Conservation (phyloP, 371 early-diverging fungal genomes). For the Rhizopus sp. region DNA sequence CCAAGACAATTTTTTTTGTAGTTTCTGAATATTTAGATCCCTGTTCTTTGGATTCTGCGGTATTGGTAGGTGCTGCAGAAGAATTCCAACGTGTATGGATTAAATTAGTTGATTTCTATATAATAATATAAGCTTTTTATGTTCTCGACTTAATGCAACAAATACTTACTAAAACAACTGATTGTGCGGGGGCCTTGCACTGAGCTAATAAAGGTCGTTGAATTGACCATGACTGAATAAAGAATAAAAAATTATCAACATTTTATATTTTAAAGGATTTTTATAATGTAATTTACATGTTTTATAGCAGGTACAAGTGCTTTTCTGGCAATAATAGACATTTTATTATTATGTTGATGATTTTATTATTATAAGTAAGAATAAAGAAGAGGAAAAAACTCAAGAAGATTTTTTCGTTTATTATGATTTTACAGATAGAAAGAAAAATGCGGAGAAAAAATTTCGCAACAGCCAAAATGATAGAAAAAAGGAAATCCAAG, state of each 20-base stretch:
- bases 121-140: too few relatives aligned
- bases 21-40: slow-evolving; percentile 42
- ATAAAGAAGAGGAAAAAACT: neutral
- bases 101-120: slow-evolving; percentile 8
- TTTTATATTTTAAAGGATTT: too few relatives aligned
- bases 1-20: slow-evolving; percentile 48
- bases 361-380: slow-evolving; percentile 1
- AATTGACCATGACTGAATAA: slow-evolving; percentile 8
- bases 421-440: neutral
- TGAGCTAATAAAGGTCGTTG: slow-evolving; percentile 8
- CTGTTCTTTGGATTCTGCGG: too few relatives aligned
- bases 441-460: too few relatives aligned
- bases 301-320: too few relatives aligned
- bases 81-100: slow-evolving; percentile 9
- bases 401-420: neutral
- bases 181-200: slow-evolving; percentile 16
- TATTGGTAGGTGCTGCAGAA: neutral
- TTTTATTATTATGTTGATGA: too few relatives aligned
- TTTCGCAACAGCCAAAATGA: too few relatives aligned
- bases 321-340: slow-evolving; percentile 12
- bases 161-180: slow-evolving; percentile 11
- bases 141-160: neutral
- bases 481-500: too few relatives aligned
- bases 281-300: too few relatives aligned
- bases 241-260: too few relatives aligned